Evolutionary conservation across 805 yeast species (phyloP).

Genomic region (Metschnikowia cerradonensis): DNA sequence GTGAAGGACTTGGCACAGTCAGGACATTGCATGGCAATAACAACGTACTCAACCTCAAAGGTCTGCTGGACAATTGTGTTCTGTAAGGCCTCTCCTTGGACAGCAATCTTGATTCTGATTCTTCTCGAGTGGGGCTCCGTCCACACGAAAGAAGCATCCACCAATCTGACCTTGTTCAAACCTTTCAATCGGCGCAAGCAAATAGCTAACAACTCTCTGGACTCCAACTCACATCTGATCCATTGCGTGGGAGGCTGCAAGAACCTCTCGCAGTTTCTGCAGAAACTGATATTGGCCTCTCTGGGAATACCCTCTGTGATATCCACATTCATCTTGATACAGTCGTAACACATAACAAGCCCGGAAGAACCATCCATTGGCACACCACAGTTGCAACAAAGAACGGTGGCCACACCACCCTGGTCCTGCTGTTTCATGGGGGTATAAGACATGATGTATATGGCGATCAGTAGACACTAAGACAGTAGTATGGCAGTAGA

Average conservation of each 20-base stretch:
- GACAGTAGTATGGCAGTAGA: too few species aligned
- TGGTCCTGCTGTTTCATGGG: slow-evolving; percentile 14
- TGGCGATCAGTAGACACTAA: not conserved
- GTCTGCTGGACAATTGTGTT: slow-evolving; percentile 91
- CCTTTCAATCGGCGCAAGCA: slow-evolving; percentile 88
- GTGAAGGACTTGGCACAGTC: slow-evolving; percentile 98
- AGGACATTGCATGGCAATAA: slow-evolving; percentile 94
- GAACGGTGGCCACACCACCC: slow-evolving; percentile 66
- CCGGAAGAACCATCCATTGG: slow-evolving; percentile 96
- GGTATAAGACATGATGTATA: slow-evolving; percentile 16
- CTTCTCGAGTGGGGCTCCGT: slow-evolving; percentile 99
- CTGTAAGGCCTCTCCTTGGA: slow-evolving; percentile 93
- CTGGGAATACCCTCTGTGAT: slow-evolving; percentile 90
- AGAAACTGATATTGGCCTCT: slow-evolving; percentile 88
- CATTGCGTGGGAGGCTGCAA: slow-evolving; percentile 93
- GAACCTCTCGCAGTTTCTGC: slow-evolving; percentile 96
- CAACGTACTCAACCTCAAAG: slow-evolving; percentile 91
- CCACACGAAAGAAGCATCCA: slow-evolving; percentile 96
- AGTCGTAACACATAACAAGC: slow-evolving; percentile 93
- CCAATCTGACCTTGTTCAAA: slow-evolving; percentile 74
- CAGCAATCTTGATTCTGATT: slow-evolving; percentile 83
- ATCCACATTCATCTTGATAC: slow-evolving; percentile 90
- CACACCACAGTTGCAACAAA: slow-evolving; percentile 97
- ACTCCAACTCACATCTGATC: slow-evolving; percentile 86
- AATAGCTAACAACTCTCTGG: slow-evolving; percentile 86